These are phyloP conservation scores for Tripidium arundinaceum DNA, from an alignment of 202 grass and related monocot genomes.

Conservation along the genomic window DNA sequence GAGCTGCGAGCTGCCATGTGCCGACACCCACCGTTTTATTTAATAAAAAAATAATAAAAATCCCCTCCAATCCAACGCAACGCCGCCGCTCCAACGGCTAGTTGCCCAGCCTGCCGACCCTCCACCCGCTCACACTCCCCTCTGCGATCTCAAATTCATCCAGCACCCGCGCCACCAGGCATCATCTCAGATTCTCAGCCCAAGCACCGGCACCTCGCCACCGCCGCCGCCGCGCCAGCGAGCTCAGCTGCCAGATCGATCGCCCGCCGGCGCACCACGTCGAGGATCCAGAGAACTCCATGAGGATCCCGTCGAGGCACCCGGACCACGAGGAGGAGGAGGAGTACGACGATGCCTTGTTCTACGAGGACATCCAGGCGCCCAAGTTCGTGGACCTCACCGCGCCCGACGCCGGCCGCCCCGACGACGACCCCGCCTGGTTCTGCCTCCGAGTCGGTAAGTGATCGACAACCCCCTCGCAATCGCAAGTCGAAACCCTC, in stretches of 20 bases:
- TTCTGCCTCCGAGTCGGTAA: constrained; percentile 90
- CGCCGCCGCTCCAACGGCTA: constrained; percentile 63
- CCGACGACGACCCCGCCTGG: constrained; percentile 62
- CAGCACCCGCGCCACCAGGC: constrained; percentile 11
- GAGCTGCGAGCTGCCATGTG: constrained; percentile 6
- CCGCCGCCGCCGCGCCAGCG: neutral
- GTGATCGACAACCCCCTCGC: neutral
- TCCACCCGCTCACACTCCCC: too few species aligned
- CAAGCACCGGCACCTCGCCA: neutral
- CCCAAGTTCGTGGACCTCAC: constrained; percentile 93
- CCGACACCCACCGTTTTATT: neutral
- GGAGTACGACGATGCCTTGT: constrained; percentile 39
- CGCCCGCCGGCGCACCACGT: neutral
- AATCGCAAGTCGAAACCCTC: too few species aligned
- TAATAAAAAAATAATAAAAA: neutral
- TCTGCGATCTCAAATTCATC: constrained; percentile 37
- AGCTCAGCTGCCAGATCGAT: constrained; percentile 3
- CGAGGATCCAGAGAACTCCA: neutral
- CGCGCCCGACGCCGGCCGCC: constrained; percentile 49
- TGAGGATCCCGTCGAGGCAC: constrained; percentile 42
- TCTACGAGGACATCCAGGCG: constrained; percentile 91
- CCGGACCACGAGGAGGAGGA: constrained; percentile 3
- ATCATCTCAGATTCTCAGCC: neutral
- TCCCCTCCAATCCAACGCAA: neutral
- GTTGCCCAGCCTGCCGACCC: constrained; percentile 17